Evolutionary conservation across 768 basidiomycete species (phyloP), one percentile per base, ranked within the genome.

Genomic region (Amylocystis lapponica): DNA sequence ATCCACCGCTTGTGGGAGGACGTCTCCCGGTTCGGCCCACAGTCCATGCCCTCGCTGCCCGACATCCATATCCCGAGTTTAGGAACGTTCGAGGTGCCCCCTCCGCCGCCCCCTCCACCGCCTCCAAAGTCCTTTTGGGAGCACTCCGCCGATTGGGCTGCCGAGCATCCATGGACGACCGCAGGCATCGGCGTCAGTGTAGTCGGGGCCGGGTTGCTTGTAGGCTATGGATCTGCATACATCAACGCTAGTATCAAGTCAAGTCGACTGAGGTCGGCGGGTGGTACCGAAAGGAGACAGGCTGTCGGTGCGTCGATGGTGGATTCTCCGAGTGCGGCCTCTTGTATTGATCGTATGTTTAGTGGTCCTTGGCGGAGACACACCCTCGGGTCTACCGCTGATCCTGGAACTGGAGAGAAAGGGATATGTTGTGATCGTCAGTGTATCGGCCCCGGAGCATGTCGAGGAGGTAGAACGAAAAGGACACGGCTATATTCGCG

Each of bases 361-460:
- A 89, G 87, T 92, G 27, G 74, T 92, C 21, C 72, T 92, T 30
- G 91, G 92, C 21, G 91, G 83, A 8, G 91, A 93, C 56, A 72
- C 74, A 16, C 76, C 83, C 1, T 67, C 81, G 39, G 88, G 78
- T 6, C 68, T 80, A n/a, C 78, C 86, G 7, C 62, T 93, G 31
- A 80, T 92, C 41, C 55, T 75, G 35, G 82, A 83, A 41, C 69
- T 94, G 34, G 87, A 91, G 64, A 72, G 69, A 55, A 76, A 80
- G 47, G 90, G 87, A 0, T 93, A 84, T 55, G 84, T 92, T 53
- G 83, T 94, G 27, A 79, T 94, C 49, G 71, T 81, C 4, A 92
- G 85, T 47, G 90, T 91, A 14, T 67, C 79, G 1, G 78, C 75
- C 5, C 75, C 81, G 0, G 81, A 82, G 41, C 77, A 77, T n/a